phyloP scores from a whole-genome alignment of 2,329 filamentous ascomycete species.

The Clarireedia paspali region DNA sequence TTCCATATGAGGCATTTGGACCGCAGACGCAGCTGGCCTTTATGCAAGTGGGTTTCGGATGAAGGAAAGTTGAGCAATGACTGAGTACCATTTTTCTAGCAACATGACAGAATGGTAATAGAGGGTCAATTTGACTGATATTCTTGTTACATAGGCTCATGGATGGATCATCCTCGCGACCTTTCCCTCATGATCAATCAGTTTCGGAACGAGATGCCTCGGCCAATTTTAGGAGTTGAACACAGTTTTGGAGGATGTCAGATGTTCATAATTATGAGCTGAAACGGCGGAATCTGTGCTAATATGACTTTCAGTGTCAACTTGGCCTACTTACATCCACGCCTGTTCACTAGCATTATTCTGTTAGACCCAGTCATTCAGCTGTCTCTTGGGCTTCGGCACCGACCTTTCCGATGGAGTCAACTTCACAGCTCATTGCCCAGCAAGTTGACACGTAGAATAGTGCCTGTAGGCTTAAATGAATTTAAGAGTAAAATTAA shows the following conservation, averaged over 20 bases:
- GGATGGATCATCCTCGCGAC: constrained; percentile 66
- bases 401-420: constrained; percentile 23
- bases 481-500: too few relatives aligned
- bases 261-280: constrained; percentile 32
- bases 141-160: constrained; percentile 34
- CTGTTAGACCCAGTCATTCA: constrained; percentile 79
- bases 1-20: constrained; percentile 74
- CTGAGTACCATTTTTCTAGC: constrained; percentile 42
- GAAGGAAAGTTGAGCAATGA: constrained; percentile 71
- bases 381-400: constrained; percentile 32
- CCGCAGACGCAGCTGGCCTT: constrained; percentile 77
- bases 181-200: constrained; percentile 75
- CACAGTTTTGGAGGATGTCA: constrained; percentile 81
- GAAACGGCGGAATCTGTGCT: too few relatives aligned
- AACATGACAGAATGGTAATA: too few relatives aligned
- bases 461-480: too few relatives aligned
- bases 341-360: constrained; percentile 67
- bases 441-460: too few relatives aligned
- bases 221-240: constrained; percentile 70
- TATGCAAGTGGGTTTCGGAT: constrained; percentile 70
- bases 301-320: constrained; percentile 34
- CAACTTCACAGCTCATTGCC: constrained; percentile 56
- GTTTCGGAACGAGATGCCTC: constrained; percentile 63
- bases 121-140: too few relatives aligned
- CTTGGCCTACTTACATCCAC: constrained; percentile 67